phyloP scores from a whole-genome alignment of 1,284 basidiomycete genomes.

The Earliella scabrosa region DNA sequence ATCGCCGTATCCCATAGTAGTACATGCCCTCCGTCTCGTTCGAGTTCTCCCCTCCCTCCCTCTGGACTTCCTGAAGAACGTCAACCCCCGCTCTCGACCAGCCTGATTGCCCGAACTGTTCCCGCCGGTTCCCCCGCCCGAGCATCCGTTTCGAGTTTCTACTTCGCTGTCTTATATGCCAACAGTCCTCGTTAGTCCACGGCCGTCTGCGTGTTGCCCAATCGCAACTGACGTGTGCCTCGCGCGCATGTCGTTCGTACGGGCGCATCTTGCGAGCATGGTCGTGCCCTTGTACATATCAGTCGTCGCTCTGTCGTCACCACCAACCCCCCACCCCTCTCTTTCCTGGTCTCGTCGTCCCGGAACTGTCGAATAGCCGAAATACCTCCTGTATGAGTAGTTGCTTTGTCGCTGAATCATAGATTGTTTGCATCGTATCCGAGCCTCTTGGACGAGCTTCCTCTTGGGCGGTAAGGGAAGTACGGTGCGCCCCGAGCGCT shows the following conservation, averaged over 20 bases:
- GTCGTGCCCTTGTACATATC: conserved; percentile 12
- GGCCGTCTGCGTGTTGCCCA: background rate
- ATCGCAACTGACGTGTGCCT: background rate
- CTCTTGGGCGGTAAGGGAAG: too few relatives aligned
- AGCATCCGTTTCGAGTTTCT: background rate
- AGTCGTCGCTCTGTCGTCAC: too few relatives aligned
- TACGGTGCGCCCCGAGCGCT: too few relatives aligned
- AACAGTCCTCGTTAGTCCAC: background rate
- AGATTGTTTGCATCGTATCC: background rate
- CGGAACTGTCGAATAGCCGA: conserved; percentile 15
- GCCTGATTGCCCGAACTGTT: too few relatives aligned
- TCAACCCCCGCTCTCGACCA: background rate
- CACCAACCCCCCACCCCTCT: too few relatives aligned
- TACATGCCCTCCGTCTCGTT: background rate
- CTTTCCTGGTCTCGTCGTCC: conserved; percentile 2
- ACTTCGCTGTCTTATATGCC: background rate
- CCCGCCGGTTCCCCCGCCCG: background rate
- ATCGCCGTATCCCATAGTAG: conserved; percentile 9
- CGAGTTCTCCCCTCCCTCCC: background rate
- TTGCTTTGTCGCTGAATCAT: background rate
- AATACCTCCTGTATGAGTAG: background rate
- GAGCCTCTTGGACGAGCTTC: too few relatives aligned
- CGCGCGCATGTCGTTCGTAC: too few relatives aligned
- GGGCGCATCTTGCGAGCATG: too few relatives aligned
- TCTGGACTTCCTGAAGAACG: background rate